phyloP scores from a whole-genome alignment of 1,284 basidiomycete species.

The Wolfiporia cocos region DNA sequence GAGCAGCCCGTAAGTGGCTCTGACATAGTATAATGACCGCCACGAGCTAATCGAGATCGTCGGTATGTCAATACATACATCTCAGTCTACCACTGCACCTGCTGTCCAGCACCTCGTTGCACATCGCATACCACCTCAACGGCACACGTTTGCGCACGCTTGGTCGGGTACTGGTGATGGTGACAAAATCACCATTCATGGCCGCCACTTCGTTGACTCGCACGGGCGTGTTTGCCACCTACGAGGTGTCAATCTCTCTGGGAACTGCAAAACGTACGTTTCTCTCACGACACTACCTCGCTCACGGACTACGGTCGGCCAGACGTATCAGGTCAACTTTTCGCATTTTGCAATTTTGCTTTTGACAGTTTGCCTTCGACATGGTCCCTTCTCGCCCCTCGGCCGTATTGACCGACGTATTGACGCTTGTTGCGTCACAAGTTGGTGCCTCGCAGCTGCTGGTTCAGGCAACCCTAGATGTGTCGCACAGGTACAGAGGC shows the following conservation, averaged over 20 bases:
- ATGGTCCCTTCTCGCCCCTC: too few species aligned
- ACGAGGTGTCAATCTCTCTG: constrained; percentile 79
- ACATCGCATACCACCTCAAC: constrained; percentile 1
- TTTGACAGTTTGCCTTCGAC: too few species aligned
- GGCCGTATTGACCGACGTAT: too few species aligned
- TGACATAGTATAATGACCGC: too few species aligned
- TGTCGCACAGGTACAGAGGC: too few species aligned
- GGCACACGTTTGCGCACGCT: constrained; percentile 66
- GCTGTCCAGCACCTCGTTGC: neutral
- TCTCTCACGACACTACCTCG: neutral
- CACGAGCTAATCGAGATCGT: neutral
- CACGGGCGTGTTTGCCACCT: constrained; percentile 73
- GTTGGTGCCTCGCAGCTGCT: neutral
- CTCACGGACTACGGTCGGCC: too few species aligned
- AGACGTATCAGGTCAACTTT: too few species aligned
- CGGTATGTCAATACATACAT: neutral
- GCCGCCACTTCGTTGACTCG: constrained; percentile 72
- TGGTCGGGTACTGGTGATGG: constrained; percentile 61
- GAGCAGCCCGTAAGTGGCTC: too few species aligned
- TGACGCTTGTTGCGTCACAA: too few species aligned
- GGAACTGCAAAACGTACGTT: constrained; percentile 77
- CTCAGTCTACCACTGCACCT: neutral
- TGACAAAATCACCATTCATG: constrained; percentile 49
- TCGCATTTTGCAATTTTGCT: too few species aligned
- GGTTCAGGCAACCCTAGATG: too few species aligned